phyloP scores from a whole-genome alignment of 1,284 basidiomycete genomes.

The Rhodotorula sp. region DNA sequence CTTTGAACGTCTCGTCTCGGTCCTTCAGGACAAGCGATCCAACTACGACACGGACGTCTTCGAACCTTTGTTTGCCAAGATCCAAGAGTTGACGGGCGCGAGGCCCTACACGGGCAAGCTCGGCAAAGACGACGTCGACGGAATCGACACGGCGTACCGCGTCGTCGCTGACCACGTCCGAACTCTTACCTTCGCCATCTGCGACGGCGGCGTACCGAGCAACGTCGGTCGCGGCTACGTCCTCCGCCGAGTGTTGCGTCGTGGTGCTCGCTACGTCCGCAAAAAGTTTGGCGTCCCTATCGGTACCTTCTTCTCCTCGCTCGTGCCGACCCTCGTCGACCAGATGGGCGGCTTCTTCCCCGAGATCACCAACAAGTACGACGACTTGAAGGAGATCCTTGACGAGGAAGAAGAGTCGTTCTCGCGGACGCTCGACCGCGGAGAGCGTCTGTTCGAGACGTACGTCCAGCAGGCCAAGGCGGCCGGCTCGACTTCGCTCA shows the following conservation, averaged over 20 bases:
- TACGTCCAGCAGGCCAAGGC: conserved; percentile 73
- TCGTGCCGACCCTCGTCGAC: conserved; percentile 84
- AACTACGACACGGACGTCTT: conserved; percentile 99
- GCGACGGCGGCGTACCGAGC: conserved; percentile 93
- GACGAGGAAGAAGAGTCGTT: conserved; percentile 98
- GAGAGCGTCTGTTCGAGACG: conserved; percentile 93
- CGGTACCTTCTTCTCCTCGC: conserved; percentile 89
- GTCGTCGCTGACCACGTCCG: conserved; percentile 96
- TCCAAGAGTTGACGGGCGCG: conserved; percentile 85
- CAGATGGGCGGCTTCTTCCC: conserved; percentile 89
- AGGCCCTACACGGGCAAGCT: conserved; percentile 85
- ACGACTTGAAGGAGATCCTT: conserved; percentile 89
- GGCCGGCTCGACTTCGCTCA: conserved; percentile 65
- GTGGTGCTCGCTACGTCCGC: conserved; percentile 89
- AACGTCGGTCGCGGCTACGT: conserved; percentile 97
- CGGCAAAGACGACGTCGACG: conserved; percentile 87
- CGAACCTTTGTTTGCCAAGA: conserved; percentile 78
- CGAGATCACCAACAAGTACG: conserved; percentile 79
- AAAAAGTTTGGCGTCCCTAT: conserved; percentile 94
- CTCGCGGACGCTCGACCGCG: conserved; percentile 90
- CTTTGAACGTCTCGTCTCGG: conserved; percentile 94
- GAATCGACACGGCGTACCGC: conserved; percentile 95
- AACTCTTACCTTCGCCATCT: conserved; percentile 91
- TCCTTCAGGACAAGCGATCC: conserved; percentile 83
- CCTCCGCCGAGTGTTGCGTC: conserved; percentile 81